A percentile compares a stretch with the other conserved stretches of the same genome.
phyloP scores from a whole-genome alignment of 1,284 basidiomycete species.

The Macrocystidia cucumis region DNA sequence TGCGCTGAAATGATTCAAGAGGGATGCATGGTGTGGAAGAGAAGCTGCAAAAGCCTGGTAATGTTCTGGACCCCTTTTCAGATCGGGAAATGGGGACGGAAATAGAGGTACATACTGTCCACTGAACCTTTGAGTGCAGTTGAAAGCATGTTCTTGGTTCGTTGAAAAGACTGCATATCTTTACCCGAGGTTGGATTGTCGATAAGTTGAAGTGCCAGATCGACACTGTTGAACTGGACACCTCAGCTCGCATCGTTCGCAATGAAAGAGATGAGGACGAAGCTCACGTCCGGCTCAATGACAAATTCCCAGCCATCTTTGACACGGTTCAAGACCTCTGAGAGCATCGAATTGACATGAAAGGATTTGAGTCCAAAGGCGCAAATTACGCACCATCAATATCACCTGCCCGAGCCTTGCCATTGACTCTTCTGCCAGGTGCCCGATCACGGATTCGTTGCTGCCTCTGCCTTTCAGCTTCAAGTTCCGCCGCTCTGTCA shows the following conservation, averaged over 20 bases:
- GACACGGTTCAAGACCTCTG: constrained; percentile 81
- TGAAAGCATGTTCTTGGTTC: constrained; percentile 70
- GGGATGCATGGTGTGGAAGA: constrained; percentile 78
- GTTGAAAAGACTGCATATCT: constrained; percentile 67
- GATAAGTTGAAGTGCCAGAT: constrained; percentile 81
- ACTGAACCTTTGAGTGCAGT: constrained; percentile 78
- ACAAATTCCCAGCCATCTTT: constrained; percentile 88
- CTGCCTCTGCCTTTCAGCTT: constrained; percentile 52
- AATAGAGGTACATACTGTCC: constrained; percentile 51
- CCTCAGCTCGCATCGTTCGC: constrained; percentile 8
- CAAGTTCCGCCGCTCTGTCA: constrained; percentile 49
- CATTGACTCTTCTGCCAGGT: constrained; percentile 44
- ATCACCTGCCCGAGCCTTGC: constrained; percentile 56
- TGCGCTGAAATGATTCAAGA: constrained; percentile 62
- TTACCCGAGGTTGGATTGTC: constrained; percentile 66
- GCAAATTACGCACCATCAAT: constrained; percentile 58
- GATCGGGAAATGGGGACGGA: constrained; percentile 5
- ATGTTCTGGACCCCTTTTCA: constrained; percentile 44
- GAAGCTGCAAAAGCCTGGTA: constrained; percentile 91
- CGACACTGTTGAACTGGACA: constrained; percentile 82
- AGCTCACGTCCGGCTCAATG: constrained; percentile 72
- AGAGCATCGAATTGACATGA: neutral
- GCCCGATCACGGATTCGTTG: constrained; percentile 59
- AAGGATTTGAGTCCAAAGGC: constrained; percentile 7
- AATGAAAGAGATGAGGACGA: constrained; percentile 2